phyloP scores from a whole-genome alignment of 768 basidiomycete genomes.

The Leccinum aurantiacum region DNA sequence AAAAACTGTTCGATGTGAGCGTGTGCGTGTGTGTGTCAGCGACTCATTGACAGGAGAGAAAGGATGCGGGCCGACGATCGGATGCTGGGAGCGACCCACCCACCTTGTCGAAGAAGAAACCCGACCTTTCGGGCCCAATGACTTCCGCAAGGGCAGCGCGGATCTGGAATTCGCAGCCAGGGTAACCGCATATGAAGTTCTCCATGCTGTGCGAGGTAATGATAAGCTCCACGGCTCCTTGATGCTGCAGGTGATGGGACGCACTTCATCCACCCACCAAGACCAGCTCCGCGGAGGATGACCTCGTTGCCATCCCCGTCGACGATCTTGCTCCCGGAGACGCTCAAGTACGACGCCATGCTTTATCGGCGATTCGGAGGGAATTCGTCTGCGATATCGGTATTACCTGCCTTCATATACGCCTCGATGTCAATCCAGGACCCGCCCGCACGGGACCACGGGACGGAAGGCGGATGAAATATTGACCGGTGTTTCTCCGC shows the following conservation, averaged over 20 bases:
- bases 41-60: not conserved
- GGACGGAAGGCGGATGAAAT: not conserved
- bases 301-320: slow-evolving; percentile 56
- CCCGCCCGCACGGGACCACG: not conserved
- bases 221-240: slow-evolving; percentile 2
- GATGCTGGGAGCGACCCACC: slow-evolving; percentile 34
- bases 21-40: not conserved
- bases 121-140: slow-evolving; percentile 65
- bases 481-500: slow-evolving; percentile 21
- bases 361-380: not conserved
- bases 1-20: slow-evolving; percentile 53
- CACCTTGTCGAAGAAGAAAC: slow-evolving; percentile 79
- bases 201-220: slow-evolving; percentile 53
- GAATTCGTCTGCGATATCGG: not conserved
- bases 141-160: slow-evolving; percentile 65
- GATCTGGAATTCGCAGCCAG: slow-evolving; percentile 80
- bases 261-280: slow-evolving; percentile 87
- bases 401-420: slow-evolving; percentile 1
- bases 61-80: not conserved
- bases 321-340: slow-evolving; percentile 60
- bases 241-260: slow-evolving; percentile 31
- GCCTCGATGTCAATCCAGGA: not conserved
- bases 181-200: slow-evolving; percentile 77
- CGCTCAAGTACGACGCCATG: slow-evolving; percentile 47
- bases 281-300: slow-evolving; percentile 69